Conservation (phyloP, 257 asterid species). For the Cinchona pubescens region DNA sequence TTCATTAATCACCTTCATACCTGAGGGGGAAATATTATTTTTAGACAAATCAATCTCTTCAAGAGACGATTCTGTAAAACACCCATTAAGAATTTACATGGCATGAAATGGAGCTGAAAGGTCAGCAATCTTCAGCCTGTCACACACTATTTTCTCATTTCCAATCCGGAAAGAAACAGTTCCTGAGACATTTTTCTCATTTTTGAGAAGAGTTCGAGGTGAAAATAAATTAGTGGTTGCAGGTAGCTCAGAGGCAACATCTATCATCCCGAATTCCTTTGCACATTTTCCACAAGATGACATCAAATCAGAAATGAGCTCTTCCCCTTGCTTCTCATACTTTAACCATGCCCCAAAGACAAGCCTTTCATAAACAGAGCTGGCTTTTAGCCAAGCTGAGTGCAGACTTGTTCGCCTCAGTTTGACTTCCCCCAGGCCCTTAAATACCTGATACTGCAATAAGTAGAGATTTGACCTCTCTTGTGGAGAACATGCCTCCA, state of each 20-base stretch:
- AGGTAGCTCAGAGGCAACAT: slow-evolving; percentile 73
- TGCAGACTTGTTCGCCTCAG: slow-evolving; percentile 91
- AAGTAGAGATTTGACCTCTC: slow-evolving; percentile 73
- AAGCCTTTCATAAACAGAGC: slow-evolving; percentile 70
- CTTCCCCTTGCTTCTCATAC: slow-evolving; percentile 87
- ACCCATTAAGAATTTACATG: slow-evolving; percentile 93
- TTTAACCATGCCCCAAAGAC: slow-evolving; percentile 93
- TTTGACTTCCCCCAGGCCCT: slow-evolving; percentile 89
- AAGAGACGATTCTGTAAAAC: slow-evolving; percentile 68
- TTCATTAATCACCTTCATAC: slow-evolving; percentile 57
- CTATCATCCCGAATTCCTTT: slow-evolving; percentile 67
- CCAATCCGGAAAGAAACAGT: slow-evolving; percentile 64
- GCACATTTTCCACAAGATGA: slow-evolving; percentile 77
- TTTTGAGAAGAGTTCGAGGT: slow-evolving; percentile 11
- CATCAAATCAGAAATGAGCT: slow-evolving; percentile 67
- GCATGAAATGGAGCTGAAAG: slow-evolving; percentile 90
- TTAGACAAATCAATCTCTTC: slow-evolving; percentile 85
- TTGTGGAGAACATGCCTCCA: slow-evolving; percentile 63
- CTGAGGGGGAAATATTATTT: slow-evolving; percentile 68
- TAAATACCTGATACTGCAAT: slow-evolving; percentile 88
- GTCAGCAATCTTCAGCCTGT: slow-evolving; percentile 66
- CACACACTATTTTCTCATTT: slow-evolving; percentile 65
- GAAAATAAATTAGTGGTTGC: slow-evolving; percentile 22
- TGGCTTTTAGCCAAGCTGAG: slow-evolving; percentile 77
- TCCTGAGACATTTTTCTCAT: slow-evolving; percentile 24